Evolutionary conservation across 176 grass and related monocot species (phyloP).

Genomic region (Sorghum bicolor): DNA sequence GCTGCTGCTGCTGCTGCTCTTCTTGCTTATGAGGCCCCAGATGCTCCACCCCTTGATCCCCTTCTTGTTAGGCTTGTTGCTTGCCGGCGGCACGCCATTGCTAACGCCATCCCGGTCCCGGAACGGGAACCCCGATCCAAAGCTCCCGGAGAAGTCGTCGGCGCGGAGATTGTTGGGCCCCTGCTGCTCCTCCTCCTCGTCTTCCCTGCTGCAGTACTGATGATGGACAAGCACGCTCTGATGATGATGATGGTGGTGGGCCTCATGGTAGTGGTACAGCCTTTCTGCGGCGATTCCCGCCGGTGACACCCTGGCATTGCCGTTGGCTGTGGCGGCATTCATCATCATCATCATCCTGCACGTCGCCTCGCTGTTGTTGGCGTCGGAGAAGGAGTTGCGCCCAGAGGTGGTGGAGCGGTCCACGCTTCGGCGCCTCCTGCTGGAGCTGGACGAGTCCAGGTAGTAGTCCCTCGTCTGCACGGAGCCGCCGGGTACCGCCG

Average conservation of each 20-base stretch:
- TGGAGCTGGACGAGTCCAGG: slow-evolving; percentile 73
- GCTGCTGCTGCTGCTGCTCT: slow-evolving; percentile 29
- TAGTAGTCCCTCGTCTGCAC: slow-evolving; percentile 91
- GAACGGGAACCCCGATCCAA: slow-evolving; percentile 30
- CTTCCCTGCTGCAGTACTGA: slow-evolving; percentile 15
- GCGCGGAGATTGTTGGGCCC: slow-evolving; percentile 18
- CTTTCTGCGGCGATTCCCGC: slow-evolving; percentile 30
- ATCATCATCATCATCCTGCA: neutral
- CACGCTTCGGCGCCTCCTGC: slow-evolving; percentile 70
- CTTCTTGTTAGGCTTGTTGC: slow-evolving; percentile 55
- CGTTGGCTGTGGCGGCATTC: neutral
- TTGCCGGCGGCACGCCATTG: neutral
- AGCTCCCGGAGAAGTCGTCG: slow-evolving; percentile 50
- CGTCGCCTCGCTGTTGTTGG: neutral
- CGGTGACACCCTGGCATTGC: slow-evolving; percentile 82
- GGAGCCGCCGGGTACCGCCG: slow-evolving; percentile 46
- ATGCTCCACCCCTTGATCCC: slow-evolving; percentile 84
- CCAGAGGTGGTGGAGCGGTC: slow-evolving; percentile 57
- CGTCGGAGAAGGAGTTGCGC: slow-evolving; percentile 42
- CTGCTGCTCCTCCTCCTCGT: neutral
- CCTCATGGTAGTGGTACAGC: slow-evolving; percentile 35
- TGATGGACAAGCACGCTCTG: slow-evolving; percentile 36
- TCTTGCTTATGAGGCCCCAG: slow-evolving; percentile 70
- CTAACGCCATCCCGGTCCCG: neutral
- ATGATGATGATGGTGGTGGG: neutral